Base-by-base conservation (phyloP, 805 yeast species). In the Candida sonorensis region DNA sequence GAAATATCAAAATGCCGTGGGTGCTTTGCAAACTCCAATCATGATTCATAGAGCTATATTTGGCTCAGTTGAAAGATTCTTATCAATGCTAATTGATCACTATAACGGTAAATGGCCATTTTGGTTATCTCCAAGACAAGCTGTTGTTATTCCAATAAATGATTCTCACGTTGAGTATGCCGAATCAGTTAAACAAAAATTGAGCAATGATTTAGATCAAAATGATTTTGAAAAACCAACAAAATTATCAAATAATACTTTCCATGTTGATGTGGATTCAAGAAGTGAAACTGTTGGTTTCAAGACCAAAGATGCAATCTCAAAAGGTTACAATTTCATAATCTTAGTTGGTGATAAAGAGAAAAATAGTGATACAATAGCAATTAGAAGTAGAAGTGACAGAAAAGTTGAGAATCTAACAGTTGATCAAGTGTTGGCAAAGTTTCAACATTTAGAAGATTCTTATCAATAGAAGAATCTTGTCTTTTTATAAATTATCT, bases 101-200 rank as follows among this genome's bases (percentile, higher is more conserved):
- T 85, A 77, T 54, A 73, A 75, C 35, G 98, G 97, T 0, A 79
- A 80, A 45, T 92, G 97, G 97, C 98, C 98, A 8, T 87, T 92
- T 53, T 92, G 98, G 98, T 52, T 92, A 27, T 85, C 81, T 42
- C 97, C 97, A 6, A 69, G 94, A 40, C 98, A 92, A 54, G 92
- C 90, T 0, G 67, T 82, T 24, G 67, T 92, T 2, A 67, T 92
- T 5, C 97, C 98, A 1, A 77, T 87, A 4, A 76, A 79, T 36
- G 75, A 75, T 1, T 60, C 67, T 8, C 88, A 82, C 48, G 52
- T 57, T 7, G 69, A 60, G 8, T 69, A 69, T 33, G 82, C 94
- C 3, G 42, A 63, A n/a, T 35, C 56, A 2, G 53, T 83, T 2
- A 69, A 67, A 10, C 41, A 52, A 4, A 39, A 50, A 29, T 59